Evolutionary conservation across 306 rosid species (phyloP).

Genomic region (Casuarina glauca): DNA sequence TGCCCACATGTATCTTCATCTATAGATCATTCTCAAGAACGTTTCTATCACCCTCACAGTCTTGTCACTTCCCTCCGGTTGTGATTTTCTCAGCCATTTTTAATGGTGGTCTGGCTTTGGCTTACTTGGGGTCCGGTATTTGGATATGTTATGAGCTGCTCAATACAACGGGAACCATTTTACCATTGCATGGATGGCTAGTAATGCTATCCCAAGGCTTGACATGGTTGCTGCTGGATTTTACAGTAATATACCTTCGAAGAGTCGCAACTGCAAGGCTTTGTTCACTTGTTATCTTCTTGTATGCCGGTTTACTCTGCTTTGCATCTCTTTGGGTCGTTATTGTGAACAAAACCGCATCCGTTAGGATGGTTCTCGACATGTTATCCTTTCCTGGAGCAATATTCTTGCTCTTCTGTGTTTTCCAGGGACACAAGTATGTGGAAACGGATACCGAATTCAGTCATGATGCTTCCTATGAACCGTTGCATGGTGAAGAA

Average conservation of each 20-base stretch:
- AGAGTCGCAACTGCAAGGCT: neutral
- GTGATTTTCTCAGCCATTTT: neutral
- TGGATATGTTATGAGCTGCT: slow-evolving; percentile 21
- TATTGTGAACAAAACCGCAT: neutral
- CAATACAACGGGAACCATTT: neutral
- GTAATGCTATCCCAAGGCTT: slow-evolving; percentile 21
- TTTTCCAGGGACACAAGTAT: slow-evolving; percentile 8
- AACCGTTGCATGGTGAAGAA: slow-evolving; percentile 19
- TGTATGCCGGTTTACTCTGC: slow-evolving; percentile 19
- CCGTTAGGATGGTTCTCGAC: slow-evolving; percentile 6
- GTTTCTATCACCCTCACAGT: neutral
- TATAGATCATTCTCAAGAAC: slow-evolving; percentile 12
- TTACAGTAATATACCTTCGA: slow-evolving; percentile 3
- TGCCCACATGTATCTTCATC: slow-evolving; percentile 2
- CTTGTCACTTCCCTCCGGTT: neutral
- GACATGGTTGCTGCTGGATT: slow-evolving; percentile 24
- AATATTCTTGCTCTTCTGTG: slow-evolving; percentile 17
- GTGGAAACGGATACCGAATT: slow-evolving; percentile 1
- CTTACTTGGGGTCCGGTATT: slow-evolving; percentile 29
- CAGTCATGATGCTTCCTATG: slow-evolving; percentile 1
- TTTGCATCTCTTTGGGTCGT: slow-evolving; percentile 21
- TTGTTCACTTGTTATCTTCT: neutral
- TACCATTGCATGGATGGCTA: slow-evolving; percentile 28
- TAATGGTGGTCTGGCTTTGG: slow-evolving; percentile 28
- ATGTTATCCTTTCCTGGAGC: slow-evolving; percentile 27